Evolutionary conservation across 805 yeast species (phyloP).

Genomic region (Metschnikowia hibisci): DNA sequence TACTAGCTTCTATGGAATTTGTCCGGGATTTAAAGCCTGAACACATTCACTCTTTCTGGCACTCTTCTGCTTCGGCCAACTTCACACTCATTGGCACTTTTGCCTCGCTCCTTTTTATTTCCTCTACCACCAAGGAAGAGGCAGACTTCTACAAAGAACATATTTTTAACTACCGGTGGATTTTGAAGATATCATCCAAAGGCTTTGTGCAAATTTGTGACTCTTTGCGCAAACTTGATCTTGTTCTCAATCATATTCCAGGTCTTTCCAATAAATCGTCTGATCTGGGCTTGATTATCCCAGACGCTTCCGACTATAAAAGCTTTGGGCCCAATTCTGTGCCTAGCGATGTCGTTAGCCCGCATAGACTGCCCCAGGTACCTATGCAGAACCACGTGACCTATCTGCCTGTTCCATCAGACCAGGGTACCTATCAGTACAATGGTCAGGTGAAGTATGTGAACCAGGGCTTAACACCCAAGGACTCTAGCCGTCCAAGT

Average conservation of each 20-base stretch:
- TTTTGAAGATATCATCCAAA: slow-evolving; percentile 66
- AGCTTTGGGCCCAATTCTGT: slow-evolving; percentile 8
- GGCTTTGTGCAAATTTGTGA: slow-evolving; percentile 75
- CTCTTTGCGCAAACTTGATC: slow-evolving; percentile 69
- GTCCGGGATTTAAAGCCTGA: slow-evolving; percentile 72
- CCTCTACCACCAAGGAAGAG: slow-evolving; percentile 60
- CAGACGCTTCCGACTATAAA: slow-evolving; percentile 27
- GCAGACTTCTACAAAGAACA: slow-evolving; percentile 60
- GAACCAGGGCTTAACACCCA: slow-evolving; percentile 1
- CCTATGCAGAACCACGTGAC: not conserved
- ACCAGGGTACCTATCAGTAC: slow-evolving; percentile 3
- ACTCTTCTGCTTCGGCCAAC: slow-evolving; percentile 72
- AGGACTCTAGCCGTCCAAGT: slow-evolving; percentile 8
- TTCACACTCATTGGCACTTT: slow-evolving; percentile 83
- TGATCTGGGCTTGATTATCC: slow-evolving; percentile 35
- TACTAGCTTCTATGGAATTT: slow-evolving; percentile 78
- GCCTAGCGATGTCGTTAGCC: slow-evolving; percentile 3
- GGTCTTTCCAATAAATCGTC: slow-evolving; percentile 47
- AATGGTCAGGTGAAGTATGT: slow-evolving; percentile 4
- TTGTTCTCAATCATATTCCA: slow-evolving; percentile 71
- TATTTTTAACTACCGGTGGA: slow-evolving; percentile 73
- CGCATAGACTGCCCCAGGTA: slow-evolving; percentile 6
- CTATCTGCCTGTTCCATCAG: slow-evolving; percentile 1
- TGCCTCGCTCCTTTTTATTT: slow-evolving; percentile 74
- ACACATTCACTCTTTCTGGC: slow-evolving; percentile 88